Conservation (phyloP, 2,329 filamentous ascomycete species). For the Immersiporthe knoxdaviesiana region DNA sequence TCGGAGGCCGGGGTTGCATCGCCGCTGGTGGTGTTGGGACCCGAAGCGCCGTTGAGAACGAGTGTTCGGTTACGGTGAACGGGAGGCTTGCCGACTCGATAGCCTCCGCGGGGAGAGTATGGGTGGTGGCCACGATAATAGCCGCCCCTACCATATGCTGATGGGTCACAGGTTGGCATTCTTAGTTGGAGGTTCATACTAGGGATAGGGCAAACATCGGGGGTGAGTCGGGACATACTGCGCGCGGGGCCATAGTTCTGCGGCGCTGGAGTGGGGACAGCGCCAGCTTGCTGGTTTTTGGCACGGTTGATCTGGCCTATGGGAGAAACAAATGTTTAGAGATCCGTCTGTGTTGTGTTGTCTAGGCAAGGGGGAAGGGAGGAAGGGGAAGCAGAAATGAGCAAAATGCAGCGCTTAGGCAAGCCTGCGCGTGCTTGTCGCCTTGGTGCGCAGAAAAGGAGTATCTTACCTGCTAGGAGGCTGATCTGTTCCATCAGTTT, state of each 20-base stretch:
- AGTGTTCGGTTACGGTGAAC: constrained; percentile 58
- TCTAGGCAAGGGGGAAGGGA: constrained; percentile 5
- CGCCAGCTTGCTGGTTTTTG: constrained; percentile 64
- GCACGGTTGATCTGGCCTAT: constrained; percentile 79
- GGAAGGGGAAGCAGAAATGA: constrained; percentile 12
- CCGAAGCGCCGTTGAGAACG: constrained; percentile 58
- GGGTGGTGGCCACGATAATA: constrained; percentile 32
- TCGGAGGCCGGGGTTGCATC: constrained; percentile 39
- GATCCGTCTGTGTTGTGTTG: not conserved
- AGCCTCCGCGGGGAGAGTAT: constrained; percentile 40
- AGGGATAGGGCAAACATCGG: not conserved
- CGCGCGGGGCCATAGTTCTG: constrained; percentile 38
- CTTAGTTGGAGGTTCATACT: constrained; percentile 4
- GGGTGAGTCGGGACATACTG: constrained; percentile 40
- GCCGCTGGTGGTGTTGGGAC: constrained; percentile 37
- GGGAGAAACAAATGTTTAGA: not conserved
- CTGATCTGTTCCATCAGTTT: constrained; percentile 59
- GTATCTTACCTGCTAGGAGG: constrained; percentile 51
- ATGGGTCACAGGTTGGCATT: not conserved
- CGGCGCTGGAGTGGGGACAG: constrained; percentile 36
- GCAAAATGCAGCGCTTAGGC: not conserved
- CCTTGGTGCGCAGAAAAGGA: not conserved
- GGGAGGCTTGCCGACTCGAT: constrained; percentile 42
- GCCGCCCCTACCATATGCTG: constrained; percentile 28
- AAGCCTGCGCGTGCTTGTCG: not conserved